Base-by-base conservation (phyloP, 768 basidiomycete genomes). In the Phaffia australis region DNA sequence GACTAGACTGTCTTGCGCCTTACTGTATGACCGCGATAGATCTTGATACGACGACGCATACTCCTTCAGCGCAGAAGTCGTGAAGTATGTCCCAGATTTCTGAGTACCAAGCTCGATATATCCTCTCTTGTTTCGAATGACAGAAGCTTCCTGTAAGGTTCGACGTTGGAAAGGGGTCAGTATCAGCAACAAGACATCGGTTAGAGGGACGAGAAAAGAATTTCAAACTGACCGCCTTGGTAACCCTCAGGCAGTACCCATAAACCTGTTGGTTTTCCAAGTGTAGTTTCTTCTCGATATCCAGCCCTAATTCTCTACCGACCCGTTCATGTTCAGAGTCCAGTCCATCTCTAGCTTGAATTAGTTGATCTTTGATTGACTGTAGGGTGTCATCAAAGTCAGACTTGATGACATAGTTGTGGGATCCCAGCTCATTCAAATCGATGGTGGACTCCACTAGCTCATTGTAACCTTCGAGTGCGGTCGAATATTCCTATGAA, bases 391-490 rank as follows among this genome's bases (percentile, higher is more conserved):
- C 81, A 73, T 98, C 90, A 70, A 94, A 94, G 63, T 91, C 89
- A 0, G 94, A 85, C 72, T 89, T 90, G 73, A 99, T 92, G 21
- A 91, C 85, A 72, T 87, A 91, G 71, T 87, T 87, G 76, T 97
- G 90, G 18, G 74, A 70, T 19, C 72, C 70, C 7, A 95, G 81
- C 65, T 93, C 84, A 25, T 85, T 84, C 21, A 97, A 83, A 72
- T 99, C 95, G 52, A 99, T 83, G 0, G 95, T 98, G 69, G 89
- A 85, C 75, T 98, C 91, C 2, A 98, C 93, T 88, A 98, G 93
- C 69, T 92, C 88, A 2, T 82, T 80, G 71, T 92, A 94, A 73
- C 89, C 89, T 16, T 79, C 80, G 5, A 98, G 82, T 60, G 79
- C 84, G 0, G 74, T 76, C 21, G 82, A 77, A 69, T 83, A 81